Evolutionary conservation across 345 rosid species (phyloP), one percentile per base, ranked within the genome.

Genomic region (Leavenworthia alabamica): DNA sequence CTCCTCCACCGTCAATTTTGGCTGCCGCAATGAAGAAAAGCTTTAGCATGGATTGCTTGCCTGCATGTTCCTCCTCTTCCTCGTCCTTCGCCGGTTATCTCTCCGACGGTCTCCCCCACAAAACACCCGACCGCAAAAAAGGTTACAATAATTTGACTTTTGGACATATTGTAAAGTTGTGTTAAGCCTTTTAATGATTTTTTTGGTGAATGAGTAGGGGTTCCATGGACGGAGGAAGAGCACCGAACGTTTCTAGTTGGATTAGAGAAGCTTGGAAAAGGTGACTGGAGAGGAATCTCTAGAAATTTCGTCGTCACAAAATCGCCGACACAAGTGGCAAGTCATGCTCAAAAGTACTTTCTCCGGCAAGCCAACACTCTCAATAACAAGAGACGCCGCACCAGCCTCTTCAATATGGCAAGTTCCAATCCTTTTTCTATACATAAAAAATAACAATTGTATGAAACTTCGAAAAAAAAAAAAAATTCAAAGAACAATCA

Each of bases 191-290:
- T 2, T 6, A 22, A 11, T 42, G 37, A 51, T 60, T 23, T 23
- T 23, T 32, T 68, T 29, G 5, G 7, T 28, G 5, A 19, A 19
- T 55, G 64, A 55, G 16, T 37, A 86, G 95, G 95, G 13, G 84
- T 84, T 48, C 90, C 95, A 16, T 86, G 94, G 94, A 82, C 90
- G 17, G 90, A 83, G 60, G 90, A 83, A 39, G 94, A 86, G 67
- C 94, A 86, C 67, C 79, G 75, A 32, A 58, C 72, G 15, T 86
- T 86, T 72, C 55, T 86, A 64, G 23, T 77, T 54, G 94, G 94
- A 55, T 60, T 86, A 62, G 83, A 83, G 77, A 82, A 79, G 55
- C 84, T 86, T 2, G 94, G 94, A 31, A 83, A 83, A 70, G 94
- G 94, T 49, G 88, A 86, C 67, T 86, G 94, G 94, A 79, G 89